Percentiles rank a stretch among this genome's conserved stretches.
These are phyloP conservation scores for Calonectria fujianensis DNA, from an alignment of 2,329 filamentous ascomycete genomes.

Conservation along the genomic window DNA sequence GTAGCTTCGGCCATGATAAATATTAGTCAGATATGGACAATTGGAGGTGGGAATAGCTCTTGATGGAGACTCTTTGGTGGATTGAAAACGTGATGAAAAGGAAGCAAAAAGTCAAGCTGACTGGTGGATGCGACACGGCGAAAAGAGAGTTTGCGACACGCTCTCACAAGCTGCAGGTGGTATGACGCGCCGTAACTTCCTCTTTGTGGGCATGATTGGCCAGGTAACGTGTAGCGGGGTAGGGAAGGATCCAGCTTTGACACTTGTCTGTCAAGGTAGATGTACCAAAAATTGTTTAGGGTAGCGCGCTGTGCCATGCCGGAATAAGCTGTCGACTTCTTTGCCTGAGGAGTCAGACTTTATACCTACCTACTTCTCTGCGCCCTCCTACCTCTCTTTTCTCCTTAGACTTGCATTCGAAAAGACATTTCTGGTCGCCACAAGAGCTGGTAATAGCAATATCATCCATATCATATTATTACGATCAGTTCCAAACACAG, in stretches of 20 bases:
- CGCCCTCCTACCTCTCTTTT: no score
- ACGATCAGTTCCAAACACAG: no score
- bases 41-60: slow-evolving; percentile 11
- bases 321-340: background rate
- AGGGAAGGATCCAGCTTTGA: background rate
- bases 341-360: background rate
- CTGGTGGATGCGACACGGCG: slow-evolving; percentile 28
- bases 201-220: slow-evolving; percentile 47
- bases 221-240: slow-evolving; percentile 27
- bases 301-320: background rate
- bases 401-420: no score
- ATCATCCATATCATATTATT: no score
- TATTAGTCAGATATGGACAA: slow-evolving; percentile 11
- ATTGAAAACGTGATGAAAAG: slow-evolving; percentile 20
- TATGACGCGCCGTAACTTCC: slow-evolving; percentile 48
- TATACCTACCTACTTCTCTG: background rate
- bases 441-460: no score
- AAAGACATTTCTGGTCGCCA: no score
- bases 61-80: slow-evolving; percentile 15
- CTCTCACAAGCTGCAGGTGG: slow-evolving; percentile 44
- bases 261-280: background rate
- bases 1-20: slow-evolving; percentile 56
- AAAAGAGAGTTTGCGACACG: slow-evolving; percentile 51
- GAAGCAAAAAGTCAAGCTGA: background rate
- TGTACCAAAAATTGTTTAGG: background rate